Evolutionary conservation across 768 basidiomycete genomes (phyloP).

Genomic region (Suillus plorans): DNA sequence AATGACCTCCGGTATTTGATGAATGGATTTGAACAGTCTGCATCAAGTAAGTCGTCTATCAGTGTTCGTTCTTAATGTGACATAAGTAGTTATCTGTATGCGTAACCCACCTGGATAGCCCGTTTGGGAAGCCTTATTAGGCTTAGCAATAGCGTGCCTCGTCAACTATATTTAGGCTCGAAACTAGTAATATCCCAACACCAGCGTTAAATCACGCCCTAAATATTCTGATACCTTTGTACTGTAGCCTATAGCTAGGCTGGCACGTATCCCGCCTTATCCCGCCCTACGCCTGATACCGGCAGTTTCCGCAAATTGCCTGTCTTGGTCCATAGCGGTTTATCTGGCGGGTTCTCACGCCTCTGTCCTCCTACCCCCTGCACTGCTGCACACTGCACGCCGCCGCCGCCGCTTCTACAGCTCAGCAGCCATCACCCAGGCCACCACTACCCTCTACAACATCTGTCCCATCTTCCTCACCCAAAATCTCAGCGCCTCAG

Average conservation of each 20-base stretch:
- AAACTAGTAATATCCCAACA: background rate
- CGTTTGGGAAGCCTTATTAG: background rate
- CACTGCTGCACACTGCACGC: background rate
- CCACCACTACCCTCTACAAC: background rate
- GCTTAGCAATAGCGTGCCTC: background rate
- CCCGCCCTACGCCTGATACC: background rate
- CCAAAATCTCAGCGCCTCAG: background rate
- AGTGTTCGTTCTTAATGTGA: too few relatives aligned
- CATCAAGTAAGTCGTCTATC: background rate
- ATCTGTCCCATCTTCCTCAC: background rate
- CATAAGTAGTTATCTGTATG: background rate
- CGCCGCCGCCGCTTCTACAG: background rate
- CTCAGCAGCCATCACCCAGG: background rate
- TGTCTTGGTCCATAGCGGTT: background rate
- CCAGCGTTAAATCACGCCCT: too few relatives aligned
- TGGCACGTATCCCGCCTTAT: background rate
- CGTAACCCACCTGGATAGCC: background rate
- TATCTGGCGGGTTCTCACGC: background rate
- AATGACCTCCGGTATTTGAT: background rate
- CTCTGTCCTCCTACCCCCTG: background rate
- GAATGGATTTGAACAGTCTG: background rate
- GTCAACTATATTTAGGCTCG: too few relatives aligned
- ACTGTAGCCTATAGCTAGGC: background rate
- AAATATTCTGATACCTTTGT: too few relatives aligned
- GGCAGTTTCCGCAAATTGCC: background rate